phyloP scores from a whole-genome alignment of 768 basidiomycete species.

The Leccinum boreale region DNA sequence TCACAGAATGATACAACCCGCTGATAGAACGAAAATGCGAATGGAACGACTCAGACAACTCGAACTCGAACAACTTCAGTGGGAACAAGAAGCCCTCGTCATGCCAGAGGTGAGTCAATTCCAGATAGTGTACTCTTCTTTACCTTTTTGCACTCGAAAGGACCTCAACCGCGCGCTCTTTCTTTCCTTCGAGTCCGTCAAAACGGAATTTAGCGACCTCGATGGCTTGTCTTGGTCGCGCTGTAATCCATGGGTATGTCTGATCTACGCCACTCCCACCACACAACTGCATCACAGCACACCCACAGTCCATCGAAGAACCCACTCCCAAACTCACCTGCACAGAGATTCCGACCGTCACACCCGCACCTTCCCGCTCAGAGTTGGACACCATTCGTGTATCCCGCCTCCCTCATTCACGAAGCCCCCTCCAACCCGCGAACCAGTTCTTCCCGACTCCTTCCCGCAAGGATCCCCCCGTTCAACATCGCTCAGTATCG shows the following conservation, averaged over 20 bases:
- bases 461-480: slow-evolving; percentile 12
- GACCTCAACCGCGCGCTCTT: slow-evolving; percentile 30
- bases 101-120: slow-evolving; percentile 47
- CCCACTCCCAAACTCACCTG: slow-evolving; percentile 27
- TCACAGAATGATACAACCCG: slow-evolving; percentile 14
- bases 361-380: slow-evolving; percentile 31
- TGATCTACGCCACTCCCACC: not conserved
- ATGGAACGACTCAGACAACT: slow-evolving; percentile 45
- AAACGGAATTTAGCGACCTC: slow-evolving; percentile 59
- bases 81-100: slow-evolving; percentile 54
- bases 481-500: not conserved
- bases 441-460: slow-evolving; percentile 22
- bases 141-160: slow-evolving; percentile 12
- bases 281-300: not conserved
- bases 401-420: slow-evolving; percentile 20
- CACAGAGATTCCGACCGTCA: slow-evolving; percentile 13
- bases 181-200: slow-evolving; percentile 50
- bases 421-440: slow-evolving; percentile 26
- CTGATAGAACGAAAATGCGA: slow-evolving; percentile 45
- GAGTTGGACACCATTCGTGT: slow-evolving; percentile 43
- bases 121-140: too few species aligned
- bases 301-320: slow-evolving; percentile 22
- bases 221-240: slow-evolving; percentile 55
- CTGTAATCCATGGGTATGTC: slow-evolving; percentile 27
- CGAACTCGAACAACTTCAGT: slow-evolving; percentile 50